phyloP scores from a whole-genome alignment of 176 grass and related monocot genomes.

The Raddia guianensis region DNA sequence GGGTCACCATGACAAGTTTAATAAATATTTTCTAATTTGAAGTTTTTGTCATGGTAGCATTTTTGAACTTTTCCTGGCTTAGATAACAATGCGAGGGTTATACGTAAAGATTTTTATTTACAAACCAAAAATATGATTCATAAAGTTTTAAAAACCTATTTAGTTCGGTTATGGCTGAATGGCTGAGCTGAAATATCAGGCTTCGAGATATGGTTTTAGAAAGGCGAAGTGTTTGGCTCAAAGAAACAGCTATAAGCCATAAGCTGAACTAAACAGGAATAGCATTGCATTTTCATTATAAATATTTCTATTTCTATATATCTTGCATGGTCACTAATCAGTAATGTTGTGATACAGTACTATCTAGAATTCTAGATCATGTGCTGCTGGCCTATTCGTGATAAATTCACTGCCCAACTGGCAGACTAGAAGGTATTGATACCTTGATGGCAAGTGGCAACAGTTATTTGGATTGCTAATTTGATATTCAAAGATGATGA shows the following conservation, averaged over 20 bases:
- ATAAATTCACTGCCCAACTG: background rate
- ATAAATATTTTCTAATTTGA: slow-evolving; percentile 32
- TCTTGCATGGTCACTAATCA: no score
- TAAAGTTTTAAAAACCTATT: background rate
- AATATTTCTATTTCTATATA: no score
- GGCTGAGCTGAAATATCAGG: no score
- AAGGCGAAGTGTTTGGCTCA: no score
- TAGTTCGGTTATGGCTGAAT: no score
- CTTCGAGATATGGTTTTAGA: no score
- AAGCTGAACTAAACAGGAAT: no score
- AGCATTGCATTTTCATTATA: no score
- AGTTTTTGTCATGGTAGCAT: slow-evolving; percentile 15
- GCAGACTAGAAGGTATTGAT: background rate
- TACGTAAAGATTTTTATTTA: slow-evolving; percentile 14
- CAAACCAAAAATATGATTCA: background rate
- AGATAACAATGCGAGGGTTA: background rate
- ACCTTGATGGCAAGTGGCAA: background rate
- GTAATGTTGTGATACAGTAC: no score
- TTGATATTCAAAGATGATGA: background rate
- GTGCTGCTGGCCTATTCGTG: background rate
- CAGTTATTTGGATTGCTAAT: slow-evolving; percentile 16
- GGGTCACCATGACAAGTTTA: background rate
- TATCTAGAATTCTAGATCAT: no score
- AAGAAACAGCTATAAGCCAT: no score
- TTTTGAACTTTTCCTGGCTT: background rate